Conservation (phyloP, 129 eudicot genomes). For the Flaveria brownii region DNA sequence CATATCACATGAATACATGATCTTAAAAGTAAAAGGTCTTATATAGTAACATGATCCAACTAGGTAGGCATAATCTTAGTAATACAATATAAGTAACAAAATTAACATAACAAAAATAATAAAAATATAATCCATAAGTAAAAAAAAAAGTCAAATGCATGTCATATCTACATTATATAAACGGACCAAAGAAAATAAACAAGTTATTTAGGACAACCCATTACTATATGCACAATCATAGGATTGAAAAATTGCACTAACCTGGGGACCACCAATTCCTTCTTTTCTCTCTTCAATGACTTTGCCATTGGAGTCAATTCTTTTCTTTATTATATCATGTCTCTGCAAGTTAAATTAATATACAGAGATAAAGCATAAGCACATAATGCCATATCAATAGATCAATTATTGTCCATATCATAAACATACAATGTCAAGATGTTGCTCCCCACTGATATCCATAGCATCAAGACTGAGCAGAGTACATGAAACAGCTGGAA, state of each 20-base stretch:
- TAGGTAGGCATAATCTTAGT: not conserved
- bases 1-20: constrained; percentile 13
- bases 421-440: constrained; percentile 85
- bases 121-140: constrained; percentile 16
- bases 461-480: constrained; percentile 91
- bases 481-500: constrained; percentile 90
- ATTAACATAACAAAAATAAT: no score
- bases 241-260: constrained; percentile 29
- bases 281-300: constrained; percentile 75
- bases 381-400: not conserved
- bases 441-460: constrained; percentile 99
- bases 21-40: constrained; percentile 9
- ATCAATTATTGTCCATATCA: constrained; percentile 10
- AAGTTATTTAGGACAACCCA: not conserved
- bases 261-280: constrained; percentile 96
- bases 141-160: not conserved
- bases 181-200: not conserved
- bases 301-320: constrained; percentile 74
- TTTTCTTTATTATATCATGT: constrained; percentile 90
- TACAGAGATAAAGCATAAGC: not conserved
- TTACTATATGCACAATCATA: constrained; percentile 2
- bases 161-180: not conserved
- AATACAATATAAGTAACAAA: no score
- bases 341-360: constrained; percentile 50
- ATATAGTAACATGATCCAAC: constrained; percentile 12